phyloP scores from a whole-genome alignment of 1,284 basidiomycete genomes.

The Pseudozyma sp. region DNA sequence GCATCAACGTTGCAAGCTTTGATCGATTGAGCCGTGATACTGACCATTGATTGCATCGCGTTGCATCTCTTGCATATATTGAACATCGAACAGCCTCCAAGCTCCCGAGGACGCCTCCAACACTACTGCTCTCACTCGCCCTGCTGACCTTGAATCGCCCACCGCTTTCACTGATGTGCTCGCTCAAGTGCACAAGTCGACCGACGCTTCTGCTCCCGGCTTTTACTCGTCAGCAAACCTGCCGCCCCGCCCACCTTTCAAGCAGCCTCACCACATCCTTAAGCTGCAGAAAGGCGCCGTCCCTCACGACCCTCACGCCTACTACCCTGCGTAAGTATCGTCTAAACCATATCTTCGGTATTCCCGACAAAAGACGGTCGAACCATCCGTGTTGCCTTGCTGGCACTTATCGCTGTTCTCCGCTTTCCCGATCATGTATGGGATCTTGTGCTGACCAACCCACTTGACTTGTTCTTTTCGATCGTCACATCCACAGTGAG shows the following conservation, averaged over 20 bases:
- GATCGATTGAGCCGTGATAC: too few species aligned
- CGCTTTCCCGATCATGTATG: neutral
- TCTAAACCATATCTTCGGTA: neutral
- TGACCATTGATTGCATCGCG: neutral
- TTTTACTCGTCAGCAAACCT: conserved; percentile 62
- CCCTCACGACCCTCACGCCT: conserved; percentile 62
- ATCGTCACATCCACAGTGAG: conserved; percentile 27
- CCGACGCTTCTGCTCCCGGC: conserved; percentile 29
- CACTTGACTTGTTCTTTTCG: neutral
- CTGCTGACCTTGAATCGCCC: conserved; percentile 62
- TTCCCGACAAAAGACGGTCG: neutral
- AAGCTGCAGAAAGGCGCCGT: conserved; percentile 66
- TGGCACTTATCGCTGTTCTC: conserved; percentile 1
- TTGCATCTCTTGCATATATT: neutral
- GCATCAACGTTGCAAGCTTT: neutral
- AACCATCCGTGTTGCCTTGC: neutral
- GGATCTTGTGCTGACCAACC: neutral
- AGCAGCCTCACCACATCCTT: conserved; percentile 61
- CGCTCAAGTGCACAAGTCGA: conserved; percentile 61
- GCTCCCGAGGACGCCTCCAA: conserved; percentile 55
- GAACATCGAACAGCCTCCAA: conserved; percentile 40
- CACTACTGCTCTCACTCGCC: conserved; percentile 62
- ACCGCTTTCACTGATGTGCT: conserved; percentile 68
- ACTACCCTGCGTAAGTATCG: conserved; percentile 63
- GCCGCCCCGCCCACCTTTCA: conserved; percentile 66